Evolutionary conservation across 352 stramenopile genomes (phyloP).

Genomic region (Globisporangium splendens): DNA sequence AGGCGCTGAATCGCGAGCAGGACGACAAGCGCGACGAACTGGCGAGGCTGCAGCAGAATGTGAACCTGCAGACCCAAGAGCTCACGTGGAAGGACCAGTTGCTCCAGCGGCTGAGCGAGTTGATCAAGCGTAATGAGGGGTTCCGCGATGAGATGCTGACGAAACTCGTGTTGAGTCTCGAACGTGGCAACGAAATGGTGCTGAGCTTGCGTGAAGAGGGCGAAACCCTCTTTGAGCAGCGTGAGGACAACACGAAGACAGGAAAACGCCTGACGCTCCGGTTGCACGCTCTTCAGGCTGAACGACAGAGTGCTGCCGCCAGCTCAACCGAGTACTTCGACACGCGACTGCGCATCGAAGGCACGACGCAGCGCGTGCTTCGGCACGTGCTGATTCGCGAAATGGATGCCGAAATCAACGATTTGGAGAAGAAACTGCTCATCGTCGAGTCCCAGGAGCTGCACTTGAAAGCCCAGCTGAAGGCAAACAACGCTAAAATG

Average conservation of each 20-base stretch:
- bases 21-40: constrained; percentile 46
- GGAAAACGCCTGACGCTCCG: constrained; percentile 26
- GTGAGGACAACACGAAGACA: constrained; percentile 21
- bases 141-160: constrained; percentile 43
- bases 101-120: constrained; percentile 56
- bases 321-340: constrained; percentile 57
- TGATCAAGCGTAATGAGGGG: constrained; percentile 68
- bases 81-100: constrained; percentile 63
- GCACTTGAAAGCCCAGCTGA: constrained; percentile 9
- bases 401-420: constrained; percentile 29
- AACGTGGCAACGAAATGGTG: constrained; percentile 56
- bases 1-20: constrained; percentile 33
- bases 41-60: constrained; percentile 35
- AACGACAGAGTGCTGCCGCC: constrained; percentile 28
- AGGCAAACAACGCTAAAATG: constrained; percentile 22
- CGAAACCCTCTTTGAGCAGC: constrained; percentile 44
- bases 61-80: constrained; percentile 32
- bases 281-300: constrained; percentile 26
- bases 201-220: constrained; percentile 53
- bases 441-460: constrained; percentile 4
- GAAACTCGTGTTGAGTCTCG: constrained; percentile 31
- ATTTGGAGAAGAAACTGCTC: constrained; percentile 22
- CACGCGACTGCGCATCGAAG: constrained; percentile 48
- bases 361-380: constrained; percentile 48
- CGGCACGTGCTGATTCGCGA: constrained; percentile 41